Evolutionary conservation across 257 asterid species (phyloP).

Genomic region (Solanum chaucha): DNA sequence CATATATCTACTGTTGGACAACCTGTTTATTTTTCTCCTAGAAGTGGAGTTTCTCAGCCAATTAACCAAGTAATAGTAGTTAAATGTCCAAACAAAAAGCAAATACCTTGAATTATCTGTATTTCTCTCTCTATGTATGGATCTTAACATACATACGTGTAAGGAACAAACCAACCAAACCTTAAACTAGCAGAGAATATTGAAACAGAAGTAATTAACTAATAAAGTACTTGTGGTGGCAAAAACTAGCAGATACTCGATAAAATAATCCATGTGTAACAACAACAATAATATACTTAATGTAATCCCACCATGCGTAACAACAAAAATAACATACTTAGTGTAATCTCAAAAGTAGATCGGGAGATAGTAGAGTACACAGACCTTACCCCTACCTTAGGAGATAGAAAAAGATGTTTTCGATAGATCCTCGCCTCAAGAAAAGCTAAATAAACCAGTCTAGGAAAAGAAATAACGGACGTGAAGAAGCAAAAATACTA

Average conservation of each 20-base stretch:
- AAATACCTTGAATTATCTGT: background rate
- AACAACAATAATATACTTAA: too few relatives aligned
- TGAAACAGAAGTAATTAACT: background rate
- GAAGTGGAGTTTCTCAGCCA: background rate
- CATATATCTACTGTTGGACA: background rate
- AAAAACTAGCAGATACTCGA: background rate
- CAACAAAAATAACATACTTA: too few relatives aligned
- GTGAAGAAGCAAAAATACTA: background rate
- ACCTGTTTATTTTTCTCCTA: background rate
- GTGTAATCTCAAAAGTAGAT: background rate
- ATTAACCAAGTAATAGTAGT: background rate
- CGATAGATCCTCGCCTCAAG: too few relatives aligned
- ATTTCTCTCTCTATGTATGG: background rate
- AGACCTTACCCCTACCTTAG: accelerated
- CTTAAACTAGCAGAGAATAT: background rate
- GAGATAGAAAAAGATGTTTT: accelerated
- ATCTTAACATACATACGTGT: too few relatives aligned
- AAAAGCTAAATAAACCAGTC: background rate
- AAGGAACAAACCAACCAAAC: too few relatives aligned
- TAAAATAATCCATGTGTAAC: background rate
- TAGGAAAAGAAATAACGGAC: accelerated
- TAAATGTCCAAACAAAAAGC: background rate
- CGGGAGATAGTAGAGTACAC: background rate
- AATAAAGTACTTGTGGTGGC: background rate
- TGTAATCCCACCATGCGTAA: background rate